These are phyloP conservation scores for Lenzites betulinus DNA, from an alignment of 768 basidiomycete species.

Conservation along the genomic window DNA sequence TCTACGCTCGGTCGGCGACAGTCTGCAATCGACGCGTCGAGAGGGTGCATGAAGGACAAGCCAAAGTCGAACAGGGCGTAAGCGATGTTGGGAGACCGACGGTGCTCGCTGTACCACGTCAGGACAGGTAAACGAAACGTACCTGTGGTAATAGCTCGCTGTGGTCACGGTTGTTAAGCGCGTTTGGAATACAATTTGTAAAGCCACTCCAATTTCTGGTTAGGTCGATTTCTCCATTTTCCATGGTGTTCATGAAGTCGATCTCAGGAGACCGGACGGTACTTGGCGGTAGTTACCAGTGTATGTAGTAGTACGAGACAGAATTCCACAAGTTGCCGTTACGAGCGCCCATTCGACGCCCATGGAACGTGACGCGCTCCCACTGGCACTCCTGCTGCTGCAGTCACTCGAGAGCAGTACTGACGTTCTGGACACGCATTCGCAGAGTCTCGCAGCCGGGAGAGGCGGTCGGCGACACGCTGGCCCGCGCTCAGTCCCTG, in stretches of 20 bases:
- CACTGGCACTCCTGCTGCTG: conserved; percentile 33
- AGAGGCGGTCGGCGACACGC: conserved; percentile 20
- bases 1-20: background rate
- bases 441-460: conserved; percentile 19
- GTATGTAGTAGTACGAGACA: no score
- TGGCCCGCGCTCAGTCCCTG: conserved; percentile 30
- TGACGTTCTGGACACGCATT: conserved; percentile 29
- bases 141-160: no score
- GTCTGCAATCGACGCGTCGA: background rate
- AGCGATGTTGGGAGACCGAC: background rate
- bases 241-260: no score
- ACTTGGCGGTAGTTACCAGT: no score
- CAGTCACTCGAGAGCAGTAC: conserved; percentile 27
- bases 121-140: no score
- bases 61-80: background rate
- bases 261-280: no score
- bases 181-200: no score
- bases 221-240: no score
- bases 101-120: no score
- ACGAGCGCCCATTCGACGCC: conserved; percentile 32
- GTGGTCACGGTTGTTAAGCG: no score
- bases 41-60: background rate
- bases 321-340: no score
- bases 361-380: conserved; percentile 35
- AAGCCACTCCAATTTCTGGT: no score